Evolutionary conservation across 805 yeast species (phyloP).

Genomic region (Diddensiella caesifluorescens): DNA sequence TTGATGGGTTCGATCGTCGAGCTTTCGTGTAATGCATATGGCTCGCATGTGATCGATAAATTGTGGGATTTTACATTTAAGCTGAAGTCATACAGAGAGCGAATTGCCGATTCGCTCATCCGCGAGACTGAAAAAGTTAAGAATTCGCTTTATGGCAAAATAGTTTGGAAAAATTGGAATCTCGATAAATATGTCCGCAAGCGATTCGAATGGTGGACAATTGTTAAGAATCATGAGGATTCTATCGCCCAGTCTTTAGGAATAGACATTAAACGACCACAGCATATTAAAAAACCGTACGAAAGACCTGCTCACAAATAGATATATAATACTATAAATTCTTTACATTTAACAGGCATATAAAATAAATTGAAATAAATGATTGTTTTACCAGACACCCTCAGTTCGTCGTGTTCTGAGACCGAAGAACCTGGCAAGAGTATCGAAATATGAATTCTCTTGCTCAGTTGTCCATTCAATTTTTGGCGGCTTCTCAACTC

Average conservation of each 20-base stretch:
- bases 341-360: not conserved
- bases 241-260: slow-evolving; percentile 18
- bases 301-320: not conserved
- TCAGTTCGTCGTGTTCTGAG: slow-evolving; percentile 48
- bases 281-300: not conserved
- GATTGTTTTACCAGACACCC: slow-evolving; percentile 48
- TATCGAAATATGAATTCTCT: slow-evolving; percentile 51
- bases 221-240: slow-evolving; percentile 32
- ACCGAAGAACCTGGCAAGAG: slow-evolving; percentile 66
- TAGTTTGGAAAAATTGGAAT: slow-evolving; percentile 94
- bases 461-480: slow-evolving; percentile 42
- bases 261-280: not conserved
- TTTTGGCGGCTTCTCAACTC: slow-evolving; percentile 25
- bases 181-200: slow-evolving; percentile 74
- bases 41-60: slow-evolving; percentile 84
- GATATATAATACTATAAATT: too few species aligned
- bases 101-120: slow-evolving; percentile 63
- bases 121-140: slow-evolving; percentile 63
- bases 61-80: slow-evolving; percentile 75
- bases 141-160: slow-evolving; percentile 79
- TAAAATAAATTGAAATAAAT: too few species aligned
- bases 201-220: slow-evolving; percentile 74
- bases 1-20: slow-evolving; percentile 42
- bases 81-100: slow-evolving; percentile 78
- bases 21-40: slow-evolving; percentile 78